Base-by-base conservation (phyloP, 2,329 filamentous ascomycete genomes). In the Cadophora gregata region DNA sequence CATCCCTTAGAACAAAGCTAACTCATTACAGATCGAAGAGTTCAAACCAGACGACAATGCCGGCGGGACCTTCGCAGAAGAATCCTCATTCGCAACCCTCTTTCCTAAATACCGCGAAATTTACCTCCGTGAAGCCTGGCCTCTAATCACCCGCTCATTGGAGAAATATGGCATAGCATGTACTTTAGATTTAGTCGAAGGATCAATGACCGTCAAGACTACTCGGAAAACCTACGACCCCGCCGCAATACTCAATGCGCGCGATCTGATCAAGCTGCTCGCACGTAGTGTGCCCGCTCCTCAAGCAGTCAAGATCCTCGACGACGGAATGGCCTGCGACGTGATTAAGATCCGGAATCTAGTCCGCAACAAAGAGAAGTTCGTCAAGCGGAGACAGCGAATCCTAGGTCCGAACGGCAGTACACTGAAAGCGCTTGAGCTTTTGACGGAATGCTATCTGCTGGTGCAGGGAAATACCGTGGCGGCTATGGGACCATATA, bases 391-490 rank as follows among this genome's bases (percentile, higher is more conserved):
- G 64, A 87, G 96, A 59, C 96, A 99, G 81, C 86, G 96, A 65
- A 96, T 99, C 66, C 84, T 99, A 27, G 96, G 96, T 0, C 94
- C 95, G 19, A 92, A 93, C 71, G 96, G 95, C 45, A 93, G 91
- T 59, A 99, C 96, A 1, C 84, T 99, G 62, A 98, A 98, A 78
- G 96, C 96, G 1, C 86, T 99, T 31, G 93, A 98, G 79, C 86
- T 98, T 2, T 86, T 99, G 63, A 99, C 96, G 0, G 84, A 90
- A 75, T 96, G 92, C 65, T 97, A 98, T 79, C 92, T 99, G 62
- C 86, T 98, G 50, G 96, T 99, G 0, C 96, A 99, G 79, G 96
- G 96, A 72, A 98, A 97, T 79, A 98, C 96, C 0, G 96, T 99
- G 31, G 89, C 90, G 0, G 90, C 87, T 5, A 97, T 99, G 92